phyloP scores from a whole-genome alignment of 495 filamentous ascomycete genomes.

The Aspergillus carlsbadensis region DNA sequence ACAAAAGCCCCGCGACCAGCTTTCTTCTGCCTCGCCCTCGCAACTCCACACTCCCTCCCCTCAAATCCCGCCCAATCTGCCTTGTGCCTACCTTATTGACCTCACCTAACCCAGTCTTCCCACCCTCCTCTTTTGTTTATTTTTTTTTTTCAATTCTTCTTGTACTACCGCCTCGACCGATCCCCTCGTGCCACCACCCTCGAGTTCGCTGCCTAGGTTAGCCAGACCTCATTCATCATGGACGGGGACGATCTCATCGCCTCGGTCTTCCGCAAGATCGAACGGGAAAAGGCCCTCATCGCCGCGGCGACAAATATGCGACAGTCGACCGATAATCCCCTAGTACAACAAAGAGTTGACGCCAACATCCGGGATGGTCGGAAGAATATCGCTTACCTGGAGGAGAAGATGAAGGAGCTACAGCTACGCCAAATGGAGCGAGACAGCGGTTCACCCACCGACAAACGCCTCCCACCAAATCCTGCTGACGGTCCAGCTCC shows the following conservation, averaged over 20 bases:
- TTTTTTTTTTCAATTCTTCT: not conserved
- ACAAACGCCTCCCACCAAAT: slow-evolving; percentile 33
- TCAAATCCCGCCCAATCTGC: slow-evolving; percentile 26
- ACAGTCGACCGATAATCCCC: slow-evolving; percentile 88
- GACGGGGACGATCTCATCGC: slow-evolving; percentile 72
- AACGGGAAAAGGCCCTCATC: slow-evolving; percentile 94
- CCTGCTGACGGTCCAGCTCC: slow-evolving; percentile 45
- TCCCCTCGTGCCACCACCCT: not conserved
- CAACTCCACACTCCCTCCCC: slow-evolving; percentile 7
- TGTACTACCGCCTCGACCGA: not conserved
- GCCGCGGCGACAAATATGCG: slow-evolving; percentile 91
- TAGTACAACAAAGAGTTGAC: slow-evolving; percentile 84
- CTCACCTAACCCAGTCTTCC: slow-evolving; percentile 2
- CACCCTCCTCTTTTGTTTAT: slow-evolving; percentile 4
- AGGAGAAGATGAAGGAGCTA: slow-evolving; percentile 84
- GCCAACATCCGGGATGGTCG: slow-evolving; percentile 89
- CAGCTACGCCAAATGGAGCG: slow-evolving; percentile 71
- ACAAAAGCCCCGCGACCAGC: slow-evolving; percentile 41
- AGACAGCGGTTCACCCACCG: slow-evolving; percentile 46
- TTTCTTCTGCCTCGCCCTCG: slow-evolving; percentile 8
- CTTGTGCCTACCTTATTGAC: not conserved
- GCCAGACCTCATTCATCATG: slow-evolving; percentile 34
- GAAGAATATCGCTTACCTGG: slow-evolving; percentile 90
- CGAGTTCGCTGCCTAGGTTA: slow-evolving; percentile 4
- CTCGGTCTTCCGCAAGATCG: slow-evolving; percentile 95